Conservation (phyloP, 2,329 filamentous ascomycete species). For the Neoarthrinium moseri region DNA sequence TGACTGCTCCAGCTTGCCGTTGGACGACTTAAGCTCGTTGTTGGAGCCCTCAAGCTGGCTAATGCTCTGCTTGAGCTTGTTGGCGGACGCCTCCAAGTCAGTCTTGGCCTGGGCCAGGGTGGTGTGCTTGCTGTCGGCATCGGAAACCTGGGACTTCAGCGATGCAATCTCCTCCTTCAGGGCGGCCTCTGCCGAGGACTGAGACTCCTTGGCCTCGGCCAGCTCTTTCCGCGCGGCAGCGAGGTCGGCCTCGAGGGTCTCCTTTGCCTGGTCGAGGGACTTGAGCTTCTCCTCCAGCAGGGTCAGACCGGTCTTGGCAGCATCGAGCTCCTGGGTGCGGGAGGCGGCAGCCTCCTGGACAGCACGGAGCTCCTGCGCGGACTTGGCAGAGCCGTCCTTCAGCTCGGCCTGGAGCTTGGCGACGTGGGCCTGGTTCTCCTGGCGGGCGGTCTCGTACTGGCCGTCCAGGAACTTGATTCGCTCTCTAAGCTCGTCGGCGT, state of each 20-base stretch:
- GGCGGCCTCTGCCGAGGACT: slow-evolving; percentile 27
- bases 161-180: slow-evolving; percentile 20
- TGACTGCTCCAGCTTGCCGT: slow-evolving; percentile 5
- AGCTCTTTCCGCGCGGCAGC: slow-evolving; percentile 32
- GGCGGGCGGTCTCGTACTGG: slow-evolving; percentile 26
- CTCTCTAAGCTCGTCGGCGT: slow-evolving; percentile 35
- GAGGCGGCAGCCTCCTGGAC: slow-evolving; percentile 14
- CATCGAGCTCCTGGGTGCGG: slow-evolving; percentile 17
- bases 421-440: slow-evolving; percentile 31
- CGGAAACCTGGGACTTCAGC: slow-evolving; percentile 12
- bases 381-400: slow-evolving; percentile 5
- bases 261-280: slow-evolving; percentile 31
- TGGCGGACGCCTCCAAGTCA: not conserved
- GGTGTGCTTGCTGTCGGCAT: slow-evolving; percentile 1
- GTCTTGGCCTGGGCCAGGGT: not conserved
- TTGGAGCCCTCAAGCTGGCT: slow-evolving; percentile 11
- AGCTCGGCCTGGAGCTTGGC: slow-evolving; percentile 34
- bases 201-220: slow-evolving; percentile 30
- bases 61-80: slow-evolving; percentile 3
- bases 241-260: slow-evolving; percentile 32
- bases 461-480: slow-evolving; percentile 36
- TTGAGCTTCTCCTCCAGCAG: slow-evolving; percentile 23
- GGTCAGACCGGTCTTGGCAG: slow-evolving; percentile 13
- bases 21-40: slow-evolving; percentile 9
- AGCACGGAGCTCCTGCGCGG: not conserved